Evolutionary conservation across 768 basidiomycete genomes (phyloP), one percentile per base, ranked within the genome.

Genomic region (Hericium coralloides): DNA sequence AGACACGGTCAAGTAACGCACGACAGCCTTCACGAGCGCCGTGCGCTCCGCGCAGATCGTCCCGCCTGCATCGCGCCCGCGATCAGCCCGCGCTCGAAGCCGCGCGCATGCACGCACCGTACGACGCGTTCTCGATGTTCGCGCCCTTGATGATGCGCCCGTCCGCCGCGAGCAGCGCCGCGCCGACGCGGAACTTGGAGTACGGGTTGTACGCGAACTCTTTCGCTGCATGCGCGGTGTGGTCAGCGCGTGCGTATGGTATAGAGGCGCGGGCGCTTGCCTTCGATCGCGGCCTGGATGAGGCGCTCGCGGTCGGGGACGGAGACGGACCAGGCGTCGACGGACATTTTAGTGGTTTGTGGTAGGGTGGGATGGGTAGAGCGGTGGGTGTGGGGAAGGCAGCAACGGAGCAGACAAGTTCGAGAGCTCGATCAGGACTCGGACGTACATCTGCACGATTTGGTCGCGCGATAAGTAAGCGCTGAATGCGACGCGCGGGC

Each of bases 1-100:
- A n/a, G n/a, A 31, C 31, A 31, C 26, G 10, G 8, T 31, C 2
- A 6, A 31, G 31, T 22, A 2, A 76, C 90, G 70, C 60, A 95
- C 94, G 20, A 88, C 84, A 25, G 92, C 95, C 69, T 97, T 97
- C n/a, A 93, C 87, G 55, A 99, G 75, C 0, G 95, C 95, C 0
- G 95, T 98, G 31, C 95, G 76, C 68, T 99, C 95, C 0, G 95
- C 95, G 62, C 95, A 98, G 58, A 98, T 95, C 0, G 89, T 81
- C 1, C 81, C 92, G 4, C 94, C 94, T 95, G 57, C 12, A 43
- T 12, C 12, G 22, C 20, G 49, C 49, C 4, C 12, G 15, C 26
- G 43, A 52, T 17, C 20, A 45, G 22, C 7, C 2, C 18, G 10
- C 8, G 17, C 25, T 36, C n/a, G 4, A 39, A 12, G 49, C 15